Evolutionary conservation across 2,329 filamentous ascomycete genomes (phyloP).

Genomic region (Claviceps africana): DNA sequence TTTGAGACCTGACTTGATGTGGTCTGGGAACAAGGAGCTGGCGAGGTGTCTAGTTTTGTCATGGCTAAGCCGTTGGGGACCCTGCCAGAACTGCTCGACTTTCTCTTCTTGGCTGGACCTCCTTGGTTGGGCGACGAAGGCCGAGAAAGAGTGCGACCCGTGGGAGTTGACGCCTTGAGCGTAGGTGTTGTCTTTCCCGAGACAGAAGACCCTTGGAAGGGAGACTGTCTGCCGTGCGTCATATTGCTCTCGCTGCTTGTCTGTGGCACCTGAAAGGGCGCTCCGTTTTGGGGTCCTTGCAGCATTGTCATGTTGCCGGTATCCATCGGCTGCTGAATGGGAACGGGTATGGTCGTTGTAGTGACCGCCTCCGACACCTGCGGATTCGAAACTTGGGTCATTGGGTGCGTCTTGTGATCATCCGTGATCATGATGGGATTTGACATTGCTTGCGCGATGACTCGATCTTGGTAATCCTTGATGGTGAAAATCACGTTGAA

Average conservation of each 20-base stretch:
- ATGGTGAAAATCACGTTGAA: constrained; percentile 92
- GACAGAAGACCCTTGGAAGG: constrained; percentile 16
- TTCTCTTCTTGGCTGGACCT: constrained; percentile 69
- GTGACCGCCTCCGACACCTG: constrained; percentile 16
- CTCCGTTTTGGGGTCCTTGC: constrained; percentile 17
- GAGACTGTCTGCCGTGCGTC: constrained; percentile 32
- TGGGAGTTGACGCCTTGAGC: constrained; percentile 7
- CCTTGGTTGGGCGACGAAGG: constrained; percentile 57
- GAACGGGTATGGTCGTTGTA: constrained; percentile 10
- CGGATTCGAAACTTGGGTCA: constrained; percentile 15
- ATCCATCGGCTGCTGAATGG: constrained; percentile 12
- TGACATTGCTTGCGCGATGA: constrained; percentile 74
- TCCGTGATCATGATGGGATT: constrained; percentile 93
- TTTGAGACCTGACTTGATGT: constrained; percentile 24
- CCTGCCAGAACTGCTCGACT: constrained; percentile 57
- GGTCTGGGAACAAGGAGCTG: constrained; percentile 23
- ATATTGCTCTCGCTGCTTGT: constrained; percentile 50
- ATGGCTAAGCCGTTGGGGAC: constrained; percentile 63
- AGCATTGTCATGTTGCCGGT: constrained; percentile 20
- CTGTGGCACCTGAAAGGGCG: constrained; percentile 37
- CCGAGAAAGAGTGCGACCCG: constrained; percentile 42
- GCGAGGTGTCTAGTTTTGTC: constrained; percentile 60
- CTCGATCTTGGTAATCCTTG: constrained; percentile 61
- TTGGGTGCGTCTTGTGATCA: constrained; percentile 75
- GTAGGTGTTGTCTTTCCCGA: constrained; percentile 21